A percentile compares a stretch with the other conserved stretches of the same genome.
Evolutionary conservation across 1,284 basidiomycete species (phyloP).

Genomic region (Heterobasidion annosum): DNA sequence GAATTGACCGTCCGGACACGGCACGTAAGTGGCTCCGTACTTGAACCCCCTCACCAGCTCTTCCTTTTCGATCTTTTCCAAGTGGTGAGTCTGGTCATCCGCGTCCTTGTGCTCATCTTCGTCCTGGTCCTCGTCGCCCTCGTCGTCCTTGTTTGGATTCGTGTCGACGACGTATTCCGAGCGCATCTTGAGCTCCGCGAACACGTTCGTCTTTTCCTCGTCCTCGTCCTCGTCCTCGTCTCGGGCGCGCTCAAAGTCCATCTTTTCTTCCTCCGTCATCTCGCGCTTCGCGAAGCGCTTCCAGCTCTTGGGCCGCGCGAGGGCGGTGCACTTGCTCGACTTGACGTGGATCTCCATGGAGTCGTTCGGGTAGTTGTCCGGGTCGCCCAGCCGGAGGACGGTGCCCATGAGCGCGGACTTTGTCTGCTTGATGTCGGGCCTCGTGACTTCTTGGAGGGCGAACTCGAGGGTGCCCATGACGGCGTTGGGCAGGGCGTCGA

Average conservation of each 20-base stretch:
- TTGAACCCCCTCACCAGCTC: slow-evolving; percentile 80
- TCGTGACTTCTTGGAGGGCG: slow-evolving; percentile 59
- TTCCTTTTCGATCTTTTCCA: slow-evolving; percentile 56
- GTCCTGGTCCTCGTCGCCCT: slow-evolving; percentile 19
- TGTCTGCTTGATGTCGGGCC: slow-evolving; percentile 60
- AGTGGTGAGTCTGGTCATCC: neutral
- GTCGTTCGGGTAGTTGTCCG: slow-evolving; percentile 52
- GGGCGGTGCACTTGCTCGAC: slow-evolving; percentile 77
- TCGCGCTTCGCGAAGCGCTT: slow-evolving; percentile 62
- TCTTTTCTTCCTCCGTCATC: slow-evolving; percentile 21
- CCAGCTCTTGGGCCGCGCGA: slow-evolving; percentile 68
- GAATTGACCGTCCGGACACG: slow-evolving; percentile 77
- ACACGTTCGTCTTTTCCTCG: slow-evolving; percentile 29
- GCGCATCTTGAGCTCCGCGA: slow-evolving; percentile 45
- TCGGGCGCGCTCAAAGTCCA: slow-evolving; percentile 14
- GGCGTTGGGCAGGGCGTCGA: slow-evolving; percentile 33
- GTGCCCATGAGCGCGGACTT: slow-evolving; percentile 60
- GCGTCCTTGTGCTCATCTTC: slow-evolving; percentile 22
- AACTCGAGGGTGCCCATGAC: slow-evolving; percentile 64
- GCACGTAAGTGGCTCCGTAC: slow-evolving; percentile 86
- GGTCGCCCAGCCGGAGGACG: slow-evolving; percentile 70
- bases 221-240: slow-evolving; percentile 20
- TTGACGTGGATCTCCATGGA: slow-evolving; percentile 73
- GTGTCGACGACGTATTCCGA: slow-evolving; percentile 51
- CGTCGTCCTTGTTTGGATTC: slow-evolving; percentile 16